Conservation (phyloP, 23 red algal genomes). For the Cyanidioschyzon merolae region DNA sequence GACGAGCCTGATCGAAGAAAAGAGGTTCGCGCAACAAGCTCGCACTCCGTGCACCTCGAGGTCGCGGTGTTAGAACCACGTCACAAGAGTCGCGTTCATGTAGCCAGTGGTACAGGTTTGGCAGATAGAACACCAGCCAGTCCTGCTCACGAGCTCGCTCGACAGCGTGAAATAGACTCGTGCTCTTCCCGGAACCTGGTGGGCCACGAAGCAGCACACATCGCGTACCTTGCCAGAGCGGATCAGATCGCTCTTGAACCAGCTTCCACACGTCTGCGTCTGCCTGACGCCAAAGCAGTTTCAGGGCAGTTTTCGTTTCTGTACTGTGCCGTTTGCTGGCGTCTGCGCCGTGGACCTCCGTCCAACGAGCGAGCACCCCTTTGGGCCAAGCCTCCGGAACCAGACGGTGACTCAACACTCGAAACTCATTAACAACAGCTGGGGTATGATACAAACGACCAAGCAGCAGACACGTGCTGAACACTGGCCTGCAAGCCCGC, state of each 20-base stretch:
- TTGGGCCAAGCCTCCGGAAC: constrained; percentile 14
- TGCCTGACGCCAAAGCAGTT: not conserved
- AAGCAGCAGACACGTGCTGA: no score
- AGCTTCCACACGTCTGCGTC: not conserved
- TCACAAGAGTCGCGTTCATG: not conserved
- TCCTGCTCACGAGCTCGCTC: not conserved
- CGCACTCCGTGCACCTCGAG: not conserved
- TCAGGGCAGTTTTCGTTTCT: not conserved
- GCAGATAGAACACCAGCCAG: constrained; percentile 14
- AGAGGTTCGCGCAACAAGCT: not conserved
- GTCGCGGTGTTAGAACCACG: not conserved
- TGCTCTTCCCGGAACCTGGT: not conserved
- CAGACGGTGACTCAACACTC: not conserved
- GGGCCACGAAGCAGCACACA: not conserved
- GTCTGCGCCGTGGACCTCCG: not conserved
- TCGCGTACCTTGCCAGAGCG: not conserved
- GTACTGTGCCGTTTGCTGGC: not conserved
- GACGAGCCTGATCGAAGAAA: not conserved
- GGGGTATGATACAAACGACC: not conserved
- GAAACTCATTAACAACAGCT: not conserved
- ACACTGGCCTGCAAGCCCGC: no score
- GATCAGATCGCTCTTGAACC: not conserved
- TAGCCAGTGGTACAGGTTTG: not conserved
- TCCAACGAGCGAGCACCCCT: not conserved
- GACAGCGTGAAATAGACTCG: not conserved